Conservation (phyloP, 768 basidiomycete species). For the Grammothele lineata region DNA sequence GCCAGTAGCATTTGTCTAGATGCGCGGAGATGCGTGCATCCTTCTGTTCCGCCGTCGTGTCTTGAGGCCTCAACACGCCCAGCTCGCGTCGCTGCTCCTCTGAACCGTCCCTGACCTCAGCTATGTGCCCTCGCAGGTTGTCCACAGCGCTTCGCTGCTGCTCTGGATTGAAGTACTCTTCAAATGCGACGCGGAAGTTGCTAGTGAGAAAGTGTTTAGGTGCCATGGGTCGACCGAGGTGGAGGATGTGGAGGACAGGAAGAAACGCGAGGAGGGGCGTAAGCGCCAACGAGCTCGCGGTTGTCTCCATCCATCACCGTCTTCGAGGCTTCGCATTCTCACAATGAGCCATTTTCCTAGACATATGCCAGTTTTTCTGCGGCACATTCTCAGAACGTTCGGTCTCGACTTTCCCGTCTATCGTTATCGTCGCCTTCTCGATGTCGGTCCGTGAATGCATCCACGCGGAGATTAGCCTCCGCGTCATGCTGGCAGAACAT, state of each 20-base stretch:
- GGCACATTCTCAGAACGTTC: no score
- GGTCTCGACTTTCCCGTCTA: no score
- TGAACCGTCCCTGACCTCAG: slow-evolving; percentile 17
- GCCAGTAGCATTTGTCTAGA: slow-evolving; percentile 23
- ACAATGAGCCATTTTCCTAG: no score
- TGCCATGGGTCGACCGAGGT: background rate
- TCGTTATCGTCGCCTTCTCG: no score
- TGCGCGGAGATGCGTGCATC: slow-evolving; percentile 13
- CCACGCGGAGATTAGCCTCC: no score
- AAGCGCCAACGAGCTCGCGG: background rate
- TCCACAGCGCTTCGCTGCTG: slow-evolving; percentile 19
- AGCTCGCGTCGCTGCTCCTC: slow-evolving; percentile 18
- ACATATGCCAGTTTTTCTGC: no score
- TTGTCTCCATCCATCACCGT: no score
- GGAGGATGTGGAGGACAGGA: background rate
- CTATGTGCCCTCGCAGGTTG: slow-evolving; percentile 16
- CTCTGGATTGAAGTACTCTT: slow-evolving; percentile 16
- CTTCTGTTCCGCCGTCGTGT: slow-evolving; percentile 13
- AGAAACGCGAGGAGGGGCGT: background rate
- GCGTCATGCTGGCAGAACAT: no score
- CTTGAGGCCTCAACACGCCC: slow-evolving; percentile 17
- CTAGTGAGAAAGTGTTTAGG: slow-evolving; percentile 18
- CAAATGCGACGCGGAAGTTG: slow-evolving; percentile 18
- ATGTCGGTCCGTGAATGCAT: no score
- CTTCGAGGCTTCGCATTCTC: no score